These are phyloP conservation scores for Fusarium buharicum DNA, from an alignment of 2,329 filamentous ascomycete genomes.

Conservation along the genomic window DNA sequence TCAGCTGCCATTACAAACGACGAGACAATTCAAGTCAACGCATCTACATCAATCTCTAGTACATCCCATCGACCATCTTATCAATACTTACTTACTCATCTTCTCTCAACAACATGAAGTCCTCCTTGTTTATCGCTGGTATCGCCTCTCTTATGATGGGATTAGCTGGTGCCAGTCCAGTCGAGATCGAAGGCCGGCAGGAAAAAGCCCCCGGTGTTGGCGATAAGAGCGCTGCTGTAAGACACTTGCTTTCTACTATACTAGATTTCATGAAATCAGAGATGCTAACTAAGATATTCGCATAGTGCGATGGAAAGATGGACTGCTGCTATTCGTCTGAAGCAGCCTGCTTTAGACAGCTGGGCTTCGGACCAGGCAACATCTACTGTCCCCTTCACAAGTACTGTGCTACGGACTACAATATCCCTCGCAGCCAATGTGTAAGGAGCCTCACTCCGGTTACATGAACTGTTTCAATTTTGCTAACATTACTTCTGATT, in stretches of 20 bases:
- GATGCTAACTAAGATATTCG: background rate
- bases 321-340: background rate
- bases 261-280: no score
- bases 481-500: background rate
- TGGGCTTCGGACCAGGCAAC: background rate
- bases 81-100: background rate
- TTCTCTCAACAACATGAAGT: background rate
- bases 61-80: background rate
- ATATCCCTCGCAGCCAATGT: background rate
- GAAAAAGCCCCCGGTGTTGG: background rate
- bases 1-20: no score
- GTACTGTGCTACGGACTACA: background rate
- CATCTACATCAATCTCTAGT: background rate
- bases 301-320: background rate
- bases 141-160: background rate
- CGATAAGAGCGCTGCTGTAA: background rate
- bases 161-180: background rate
- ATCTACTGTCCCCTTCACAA: background rate
- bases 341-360: background rate
- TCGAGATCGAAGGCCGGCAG: background rate
- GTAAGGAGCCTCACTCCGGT: background rate
- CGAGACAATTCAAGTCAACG: no score
- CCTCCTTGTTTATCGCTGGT: background rate
- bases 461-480: accelerated
- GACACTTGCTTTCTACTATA: background rate